Evolutionary conservation across 257 asterid species (phyloP), one percentile per base, ranked within the genome.

Genomic region (Oldenlandia corymbosa): DNA sequence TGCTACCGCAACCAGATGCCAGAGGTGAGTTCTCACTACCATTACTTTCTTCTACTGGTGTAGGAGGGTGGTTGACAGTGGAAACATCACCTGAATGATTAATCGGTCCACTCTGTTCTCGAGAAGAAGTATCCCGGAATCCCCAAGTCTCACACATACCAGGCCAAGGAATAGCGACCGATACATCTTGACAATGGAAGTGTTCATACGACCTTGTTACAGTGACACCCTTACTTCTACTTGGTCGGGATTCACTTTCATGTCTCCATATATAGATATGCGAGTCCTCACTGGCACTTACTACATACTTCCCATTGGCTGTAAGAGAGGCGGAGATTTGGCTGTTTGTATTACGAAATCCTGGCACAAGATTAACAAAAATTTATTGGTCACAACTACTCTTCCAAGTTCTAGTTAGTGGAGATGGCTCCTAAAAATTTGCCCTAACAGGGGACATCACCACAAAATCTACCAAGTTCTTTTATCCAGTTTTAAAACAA

Each of bases 101-200:
- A 39, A 63, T 27, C 21, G 74, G 54, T 20, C 83, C 78, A 55
- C 76, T 83, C 24, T 62, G 79, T 5, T 68, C 82, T 43, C 70
- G 52, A n/a, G 79, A 61, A 30, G 74, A 71, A 39, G 71, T 50
- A 55, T 81, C 76, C 62, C 69, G 87, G 74, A 54, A 71, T 48
- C 55, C 79, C 87, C 79, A 79, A 14, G 81, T 53, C 58, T 79
- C 87, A 1, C 82, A 66, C 57, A 79, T 51, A 17, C 96, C 91
- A 36, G 96, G 99, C 99, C 99, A 93, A 18, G 99, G 95, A 75
- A 90, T 84, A 52, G 97, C 99, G 43, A 77, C 79, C 2, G 99
- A 84, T 50, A 90, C 97, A 72, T 93, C 99, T 83, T 80, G 94
- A 74, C 96, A 87, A 69, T 87, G 91, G 67, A 93, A 93, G 66